Evolutionary conservation across 495 filamentous ascomycete genomes (phyloP), one percentile per base, ranked within the genome.

Genomic region (Cairneyella variabilis): DNA sequence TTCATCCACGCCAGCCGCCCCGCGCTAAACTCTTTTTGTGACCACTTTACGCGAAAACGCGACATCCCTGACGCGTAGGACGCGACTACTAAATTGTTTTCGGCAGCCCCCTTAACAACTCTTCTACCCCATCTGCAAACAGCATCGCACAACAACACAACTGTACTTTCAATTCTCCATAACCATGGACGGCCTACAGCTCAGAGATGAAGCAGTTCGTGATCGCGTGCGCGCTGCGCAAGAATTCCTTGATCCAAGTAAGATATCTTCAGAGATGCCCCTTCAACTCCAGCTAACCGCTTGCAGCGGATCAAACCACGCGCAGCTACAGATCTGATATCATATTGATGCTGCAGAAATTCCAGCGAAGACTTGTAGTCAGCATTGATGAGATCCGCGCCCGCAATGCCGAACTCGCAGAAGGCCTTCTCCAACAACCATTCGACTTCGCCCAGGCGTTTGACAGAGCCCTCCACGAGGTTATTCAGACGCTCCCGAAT

Each of bases 321-420:
- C 79, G 85, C 64, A 90, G 85, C 76, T 93, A 93, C 70, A 81
- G 88, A 64, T 80, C 89, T 39, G 89, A 92, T 62, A 91, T 93
- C 66, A 83, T 95, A 54, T 73, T 92, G 63, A 97, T 97, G 91
- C 79, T 97, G 38, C 90, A 95, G 66, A 88, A 89, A 59, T 88
- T 86, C 54, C 73, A 89, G 60, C 80, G 88, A 54, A 78, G 91
- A 63, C 77, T 78, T 25, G 70, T 90, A 71, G 88, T 98, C 62
- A 96, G 90, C 74, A 79, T 99, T 54, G 95, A 97, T 71, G 90
- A 97, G 64, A 88, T 97, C 65, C 79, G 95, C 67, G 80, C 88
- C 56, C 91, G 96, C 72, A 95, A 88, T 65, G 71, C 86, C 54
- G 89, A 93, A 59, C 77, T 97, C 26, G 89, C 95, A 58, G 90